Conservation (phyloP, 306 rosid species). For the Astragalus membranaceus region DNA sequence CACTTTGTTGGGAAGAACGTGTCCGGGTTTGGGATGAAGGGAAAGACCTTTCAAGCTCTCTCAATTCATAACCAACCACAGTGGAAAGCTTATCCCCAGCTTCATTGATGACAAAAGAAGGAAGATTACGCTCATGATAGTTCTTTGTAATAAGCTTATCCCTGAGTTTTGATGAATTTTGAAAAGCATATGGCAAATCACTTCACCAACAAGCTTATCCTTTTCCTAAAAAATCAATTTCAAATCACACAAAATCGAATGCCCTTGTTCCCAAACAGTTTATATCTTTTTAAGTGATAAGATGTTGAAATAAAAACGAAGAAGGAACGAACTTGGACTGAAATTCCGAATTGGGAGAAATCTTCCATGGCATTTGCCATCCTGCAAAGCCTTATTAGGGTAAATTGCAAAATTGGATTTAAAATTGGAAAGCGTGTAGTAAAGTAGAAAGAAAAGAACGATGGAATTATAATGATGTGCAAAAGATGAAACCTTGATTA, state of each 20-base stretch:
- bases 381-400: slow-evolving; percentile 9
- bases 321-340: slow-evolving; percentile 43
- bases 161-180: slow-evolving; percentile 78
- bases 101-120: slow-evolving; percentile 61
- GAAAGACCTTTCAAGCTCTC: slow-evolving; percentile 68
- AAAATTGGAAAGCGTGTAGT: not conserved
- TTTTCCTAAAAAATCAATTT: slow-evolving; percentile 53
- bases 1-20: slow-evolving; percentile 62
- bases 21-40: slow-evolving; percentile 55
- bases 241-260: no score
- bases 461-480: no score
- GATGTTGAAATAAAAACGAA: not conserved
- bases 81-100: slow-evolving; percentile 56
- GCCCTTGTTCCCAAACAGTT: not conserved
- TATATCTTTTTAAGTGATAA: not conserved
- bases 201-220: slow-evolving; percentile 83
- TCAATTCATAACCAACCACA: slow-evolving; percentile 79
- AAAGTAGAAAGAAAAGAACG: not conserved
- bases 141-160: slow-evolving; percentile 62
- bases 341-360: slow-evolving; percentile 53
- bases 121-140: slow-evolving; percentile 72
- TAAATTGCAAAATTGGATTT: not conserved
- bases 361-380: slow-evolving; percentile 49
- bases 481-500: no score
- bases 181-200: slow-evolving; percentile 69